Conservation (phyloP, 352 stramenopile genomes). For the Globisporangium lucens region DNA sequence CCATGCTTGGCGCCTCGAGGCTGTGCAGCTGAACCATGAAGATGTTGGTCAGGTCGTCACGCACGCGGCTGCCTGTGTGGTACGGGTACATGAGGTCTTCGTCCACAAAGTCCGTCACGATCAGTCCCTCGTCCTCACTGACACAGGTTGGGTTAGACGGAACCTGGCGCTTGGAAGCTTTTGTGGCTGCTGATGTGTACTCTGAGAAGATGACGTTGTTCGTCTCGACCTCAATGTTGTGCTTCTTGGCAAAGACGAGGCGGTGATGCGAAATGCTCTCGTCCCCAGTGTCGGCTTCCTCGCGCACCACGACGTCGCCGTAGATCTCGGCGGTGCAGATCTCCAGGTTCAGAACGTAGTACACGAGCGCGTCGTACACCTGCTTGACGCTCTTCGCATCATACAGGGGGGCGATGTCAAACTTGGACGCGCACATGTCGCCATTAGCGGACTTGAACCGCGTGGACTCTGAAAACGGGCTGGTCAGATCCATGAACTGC, state of each 20-base stretch:
- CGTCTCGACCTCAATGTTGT: not conserved
- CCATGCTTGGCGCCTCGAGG: not conserved
- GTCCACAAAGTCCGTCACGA: slow-evolving; percentile 6
- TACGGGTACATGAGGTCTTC: slow-evolving; percentile 4
- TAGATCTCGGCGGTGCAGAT: not conserved
- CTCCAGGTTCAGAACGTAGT: slow-evolving; percentile 5
- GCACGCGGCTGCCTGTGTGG: not conserved
- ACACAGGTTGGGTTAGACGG: not conserved
- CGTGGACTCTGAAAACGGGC: not conserved
- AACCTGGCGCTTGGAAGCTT: not conserved
- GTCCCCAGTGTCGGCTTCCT: not conserved
- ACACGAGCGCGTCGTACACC: slow-evolving; percentile 5
- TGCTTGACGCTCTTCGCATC: slow-evolving; percentile 10
- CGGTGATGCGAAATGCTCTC: not conserved
- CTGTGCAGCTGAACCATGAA: not conserved
- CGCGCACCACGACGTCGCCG: not conserved
- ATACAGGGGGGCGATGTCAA: not conserved
- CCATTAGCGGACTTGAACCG: not conserved
- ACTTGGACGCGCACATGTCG: not conserved
- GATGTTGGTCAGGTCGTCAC: slow-evolving; percentile 1
- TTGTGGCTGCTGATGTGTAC: not conserved
- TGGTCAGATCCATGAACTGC: not conserved
- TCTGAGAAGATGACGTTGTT: slow-evolving; percentile 10
- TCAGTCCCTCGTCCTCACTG: not conserved
- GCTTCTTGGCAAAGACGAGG: not conserved